Conservation (phyloP, 345 rosid genomes). For the Cochlearia excelsa region DNA sequence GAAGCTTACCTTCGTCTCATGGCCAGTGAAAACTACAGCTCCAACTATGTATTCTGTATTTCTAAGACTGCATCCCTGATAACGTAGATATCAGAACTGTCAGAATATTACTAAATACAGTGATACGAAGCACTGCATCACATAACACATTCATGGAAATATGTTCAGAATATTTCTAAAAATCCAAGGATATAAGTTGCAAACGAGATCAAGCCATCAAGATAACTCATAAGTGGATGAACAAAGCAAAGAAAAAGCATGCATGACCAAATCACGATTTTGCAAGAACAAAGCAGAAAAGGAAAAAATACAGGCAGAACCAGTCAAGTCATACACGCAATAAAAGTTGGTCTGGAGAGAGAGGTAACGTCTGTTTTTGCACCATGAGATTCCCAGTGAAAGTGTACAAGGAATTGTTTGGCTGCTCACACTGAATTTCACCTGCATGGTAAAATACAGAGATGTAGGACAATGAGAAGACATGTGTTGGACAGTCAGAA, state of each 20-base stretch:
- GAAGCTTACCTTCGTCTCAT: constrained; percentile 84
- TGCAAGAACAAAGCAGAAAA: constrained; percentile 14
- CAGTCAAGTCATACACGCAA: constrained; percentile 62
- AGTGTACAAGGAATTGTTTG: constrained; percentile 95
- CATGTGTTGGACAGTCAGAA: not conserved
- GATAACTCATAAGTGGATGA: constrained; percentile 7
- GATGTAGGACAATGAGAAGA: constrained; percentile 19
- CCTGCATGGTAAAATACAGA: constrained; percentile 53
- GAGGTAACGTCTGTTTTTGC: constrained; percentile 85
- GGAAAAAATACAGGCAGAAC: constrained; percentile 14
- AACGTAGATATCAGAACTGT: constrained; percentile 22
- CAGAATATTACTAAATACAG: constrained; percentile 17
- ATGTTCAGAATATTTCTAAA: constrained; percentile 4
- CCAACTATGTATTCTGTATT: constrained; percentile 90
- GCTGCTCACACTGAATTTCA: constrained; percentile 99
- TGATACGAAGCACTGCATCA: constrained; percentile 5
- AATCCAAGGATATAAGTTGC: constrained; percentile 1
- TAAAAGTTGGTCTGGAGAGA: constrained; percentile 89
- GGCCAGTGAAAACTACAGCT: constrained; percentile 91
- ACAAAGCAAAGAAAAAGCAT: not conserved
- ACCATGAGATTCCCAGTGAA: constrained; percentile 92
- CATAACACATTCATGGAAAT: constrained; percentile 11
- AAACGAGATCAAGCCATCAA: constrained; percentile 8
- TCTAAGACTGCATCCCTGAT: constrained; percentile 99
- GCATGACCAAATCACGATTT: constrained; percentile 14